Percentiles rank a stretch among this genome's conserved stretches.
phyloP scores from a whole-genome alignment of 2,329 filamentous ascomycete genomes.

The Epichloe sibirici region DNA sequence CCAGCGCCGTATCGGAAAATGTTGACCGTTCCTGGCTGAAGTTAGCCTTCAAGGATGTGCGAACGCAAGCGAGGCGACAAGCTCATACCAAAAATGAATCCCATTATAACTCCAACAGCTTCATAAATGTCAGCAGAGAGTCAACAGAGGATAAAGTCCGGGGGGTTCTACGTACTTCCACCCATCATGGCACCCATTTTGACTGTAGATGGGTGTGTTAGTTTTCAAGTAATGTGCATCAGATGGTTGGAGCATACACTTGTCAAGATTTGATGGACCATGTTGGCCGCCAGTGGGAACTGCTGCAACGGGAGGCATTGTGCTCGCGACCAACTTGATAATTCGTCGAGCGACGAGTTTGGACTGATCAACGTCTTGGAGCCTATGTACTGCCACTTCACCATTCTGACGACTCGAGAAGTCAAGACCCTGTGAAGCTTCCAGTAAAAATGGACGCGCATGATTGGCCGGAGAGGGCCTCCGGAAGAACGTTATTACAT shows the following conservation, averaged over 20 bases:
- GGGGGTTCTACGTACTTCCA: constrained; percentile 58
- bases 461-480: constrained; percentile 15
- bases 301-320: constrained; percentile 29
- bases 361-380: neutral
- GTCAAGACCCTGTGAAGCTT: neutral
- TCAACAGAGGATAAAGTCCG: neutral
- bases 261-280: constrained; percentile 42
- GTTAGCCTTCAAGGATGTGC: neutral
- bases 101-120: constrained; percentile 95
- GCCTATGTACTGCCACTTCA: neutral
- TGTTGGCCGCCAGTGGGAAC: constrained; percentile 27
- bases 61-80: neutral
- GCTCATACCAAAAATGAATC: constrained; percentile 82
- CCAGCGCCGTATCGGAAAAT: constrained; percentile 94
- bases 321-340: neutral
- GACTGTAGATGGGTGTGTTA: constrained; percentile 13
- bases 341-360: neutral
- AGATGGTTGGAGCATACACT: constrained; percentile 27
- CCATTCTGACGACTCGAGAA: neutral
- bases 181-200: constrained; percentile 99
- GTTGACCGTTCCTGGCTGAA: constrained; percentile 65
- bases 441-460: neutral
- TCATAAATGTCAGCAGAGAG: constrained; percentile 18
- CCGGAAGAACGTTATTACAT: constrained; percentile 19
- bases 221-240: neutral